Evolutionary conservation across 2,329 filamentous ascomycete species (phyloP).

Genomic region (Rutstroemia sp.): DNA sequence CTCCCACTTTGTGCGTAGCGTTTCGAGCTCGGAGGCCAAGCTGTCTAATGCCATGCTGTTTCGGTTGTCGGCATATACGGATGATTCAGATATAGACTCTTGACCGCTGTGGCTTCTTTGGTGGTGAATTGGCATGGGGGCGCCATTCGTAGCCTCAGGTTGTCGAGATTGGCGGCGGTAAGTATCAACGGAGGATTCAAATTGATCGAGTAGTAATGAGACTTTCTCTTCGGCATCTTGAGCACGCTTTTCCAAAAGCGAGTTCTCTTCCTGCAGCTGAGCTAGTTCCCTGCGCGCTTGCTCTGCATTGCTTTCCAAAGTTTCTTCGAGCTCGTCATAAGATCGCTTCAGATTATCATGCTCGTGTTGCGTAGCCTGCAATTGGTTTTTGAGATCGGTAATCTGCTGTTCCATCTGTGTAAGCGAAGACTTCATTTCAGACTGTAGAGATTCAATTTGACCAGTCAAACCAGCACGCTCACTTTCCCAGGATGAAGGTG

Average conservation of each 20-base stretch:
- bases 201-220: constrained; percentile 84
- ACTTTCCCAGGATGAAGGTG: constrained; percentile 58
- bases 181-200: constrained; percentile 87
- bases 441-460: constrained; percentile 63
- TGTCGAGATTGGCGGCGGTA: constrained; percentile 73
- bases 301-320: constrained; percentile 48
- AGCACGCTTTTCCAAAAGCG: constrained; percentile 72
- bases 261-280: constrained; percentile 75
- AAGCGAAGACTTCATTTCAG: constrained; percentile 59
- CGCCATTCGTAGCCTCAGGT: constrained; percentile 42
- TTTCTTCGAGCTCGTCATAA: constrained; percentile 45
- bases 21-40: constrained; percentile 85
- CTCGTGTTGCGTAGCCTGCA: constrained; percentile 57
- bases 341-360: constrained; percentile 58
- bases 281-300: constrained; percentile 64
- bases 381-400: constrained; percentile 57
- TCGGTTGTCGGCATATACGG: constrained; percentile 42
- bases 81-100: constrained; percentile 56
- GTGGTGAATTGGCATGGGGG: constrained; percentile 29
- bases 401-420: constrained; percentile 66
- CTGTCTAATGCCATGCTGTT: constrained; percentile 75
- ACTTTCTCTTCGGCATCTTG: constrained; percentile 90
- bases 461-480: constrained; percentile 62
- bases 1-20: constrained; percentile 87
- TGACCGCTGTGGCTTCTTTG: constrained; percentile 29